Percentiles rank a stretch among this genome's conserved stretches.
Evolutionary conservation across 2,329 filamentous ascomycete genomes (phyloP).

Genomic region (Aspergillus bombycis): DNA sequence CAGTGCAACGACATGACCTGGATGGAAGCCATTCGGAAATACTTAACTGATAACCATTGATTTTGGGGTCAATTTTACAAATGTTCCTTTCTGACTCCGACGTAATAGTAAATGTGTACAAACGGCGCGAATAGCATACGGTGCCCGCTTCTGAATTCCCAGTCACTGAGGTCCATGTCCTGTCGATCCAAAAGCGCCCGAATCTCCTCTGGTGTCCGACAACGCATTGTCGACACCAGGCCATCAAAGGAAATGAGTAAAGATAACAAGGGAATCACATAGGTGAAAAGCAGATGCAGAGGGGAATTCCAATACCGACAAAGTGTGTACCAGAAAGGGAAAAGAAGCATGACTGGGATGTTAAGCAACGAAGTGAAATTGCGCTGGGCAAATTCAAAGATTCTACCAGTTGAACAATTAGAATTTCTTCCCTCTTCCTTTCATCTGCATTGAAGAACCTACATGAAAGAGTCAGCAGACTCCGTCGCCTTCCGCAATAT

Average conservation of each 20-base stretch:
- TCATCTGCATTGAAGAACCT: neutral
- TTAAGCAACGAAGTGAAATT: constrained; percentile 22
- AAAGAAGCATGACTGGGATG: constrained; percentile 34
- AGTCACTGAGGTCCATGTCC: constrained; percentile 15
- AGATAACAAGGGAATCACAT: constrained; percentile 67
- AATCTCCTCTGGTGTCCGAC: constrained; percentile 68
- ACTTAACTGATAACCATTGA: neutral
- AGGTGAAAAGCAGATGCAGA: constrained; percentile 66
- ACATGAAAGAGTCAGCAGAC: constrained; percentile 30
- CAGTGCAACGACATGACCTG: neutral
- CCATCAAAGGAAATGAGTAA: constrained; percentile 72
- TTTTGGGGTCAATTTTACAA: too few relatives aligned
- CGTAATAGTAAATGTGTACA: constrained; percentile 23
- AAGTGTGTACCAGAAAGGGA: constrained; percentile 30
- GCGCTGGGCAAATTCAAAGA: constrained; percentile 20
- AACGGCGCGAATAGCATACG: constrained; percentile 24
- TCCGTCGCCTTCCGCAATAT: constrained; percentile 59
- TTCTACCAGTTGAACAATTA: constrained; percentile 2
- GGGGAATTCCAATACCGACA: constrained; percentile 50
- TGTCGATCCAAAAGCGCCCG: constrained; percentile 56
- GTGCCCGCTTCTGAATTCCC: constrained; percentile 27
- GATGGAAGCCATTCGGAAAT: neutral
- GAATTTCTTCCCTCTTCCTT: too few relatives aligned
- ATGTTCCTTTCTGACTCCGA: constrained; percentile 14
- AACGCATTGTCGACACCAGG: constrained; percentile 67